phyloP scores from a whole-genome alignment of 768 basidiomycete genomes.

The Tricholomella constricta region DNA sequence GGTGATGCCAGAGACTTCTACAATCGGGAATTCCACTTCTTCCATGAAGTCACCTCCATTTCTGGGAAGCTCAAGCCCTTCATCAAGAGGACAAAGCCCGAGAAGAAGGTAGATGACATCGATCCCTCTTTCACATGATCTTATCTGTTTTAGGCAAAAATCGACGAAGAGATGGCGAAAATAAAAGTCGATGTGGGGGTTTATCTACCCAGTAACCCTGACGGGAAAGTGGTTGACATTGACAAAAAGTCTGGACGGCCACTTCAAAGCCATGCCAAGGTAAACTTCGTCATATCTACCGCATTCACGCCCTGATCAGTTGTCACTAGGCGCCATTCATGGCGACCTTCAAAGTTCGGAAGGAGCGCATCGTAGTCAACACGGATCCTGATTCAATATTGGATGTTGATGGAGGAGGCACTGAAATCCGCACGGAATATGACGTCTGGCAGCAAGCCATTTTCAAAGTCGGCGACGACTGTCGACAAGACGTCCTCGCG shows the following conservation, averaged over 20 bases:
- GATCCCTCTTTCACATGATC: not conserved
- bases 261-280: constrained; percentile 97
- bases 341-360: constrained; percentile 99
- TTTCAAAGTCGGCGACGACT: constrained; percentile 99
- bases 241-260: constrained; percentile 97
- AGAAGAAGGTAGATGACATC: constrained; percentile 77
- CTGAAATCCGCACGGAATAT: constrained; percentile 62
- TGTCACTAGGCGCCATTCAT: constrained; percentile 91
- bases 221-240: constrained; percentile 94
- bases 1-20: constrained; percentile 89
- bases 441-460: constrained; percentile 98
- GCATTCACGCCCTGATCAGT: not conserved
- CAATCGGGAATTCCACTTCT: constrained; percentile 93
- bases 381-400: constrained; percentile 75
- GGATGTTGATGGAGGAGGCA: constrained; percentile 57
- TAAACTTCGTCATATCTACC: constrained; percentile 23
- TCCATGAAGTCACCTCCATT: constrained; percentile 95
- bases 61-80: constrained; percentile 96
- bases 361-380: constrained; percentile 70
- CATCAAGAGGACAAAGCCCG: constrained; percentile 92
- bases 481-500: constrained; percentile 97
- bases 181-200: constrained; percentile 93
- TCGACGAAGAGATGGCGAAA: constrained; percentile 99
- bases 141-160: constrained; percentile 72
- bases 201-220: constrained; percentile 96